phyloP scores from a whole-genome alignment of 768 basidiomycete genomes.

The Mycena rebaudengoi region DNA sequence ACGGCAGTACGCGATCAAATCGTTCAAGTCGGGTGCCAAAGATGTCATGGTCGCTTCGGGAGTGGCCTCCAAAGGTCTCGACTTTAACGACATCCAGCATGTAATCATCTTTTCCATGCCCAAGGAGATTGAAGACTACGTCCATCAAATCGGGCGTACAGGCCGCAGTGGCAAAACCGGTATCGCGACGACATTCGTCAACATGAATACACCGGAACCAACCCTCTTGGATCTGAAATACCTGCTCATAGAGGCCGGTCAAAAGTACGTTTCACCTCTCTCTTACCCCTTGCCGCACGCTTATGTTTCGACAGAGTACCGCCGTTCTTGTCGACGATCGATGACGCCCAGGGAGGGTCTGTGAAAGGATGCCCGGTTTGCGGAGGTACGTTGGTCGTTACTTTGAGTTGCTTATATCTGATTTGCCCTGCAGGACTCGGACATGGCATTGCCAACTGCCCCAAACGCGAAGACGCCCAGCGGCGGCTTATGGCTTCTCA shows the following conservation, averaged over 20 bases:
- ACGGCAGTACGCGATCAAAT: slow-evolving; percentile 97
- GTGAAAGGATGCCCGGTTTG: slow-evolving; percentile 94
- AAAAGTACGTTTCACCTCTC: slow-evolving; percentile 71
- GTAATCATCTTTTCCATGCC: slow-evolving; percentile 99
- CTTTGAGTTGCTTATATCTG: neutral
- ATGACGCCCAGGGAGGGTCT: slow-evolving; percentile 87
- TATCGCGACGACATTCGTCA: slow-evolving; percentile 98
- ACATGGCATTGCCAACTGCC: slow-evolving; percentile 93
- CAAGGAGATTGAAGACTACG: slow-evolving; percentile 99
- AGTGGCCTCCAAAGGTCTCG: slow-evolving; percentile 97
- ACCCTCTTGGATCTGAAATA: slow-evolving; percentile 97
- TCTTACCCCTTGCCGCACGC: neutral
- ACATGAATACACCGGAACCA: slow-evolving; percentile 97
- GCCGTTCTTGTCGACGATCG: slow-evolving; percentile 88
- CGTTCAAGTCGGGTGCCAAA: slow-evolving; percentile 96
- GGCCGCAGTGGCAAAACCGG: slow-evolving; percentile 98
- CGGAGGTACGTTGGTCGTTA: slow-evolving; percentile 67
- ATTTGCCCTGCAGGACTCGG: slow-evolving; percentile 74
- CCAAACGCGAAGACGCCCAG: slow-evolving; percentile 94
- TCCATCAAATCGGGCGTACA: slow-evolving; percentile 98
- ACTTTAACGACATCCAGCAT: slow-evolving; percentile 98
- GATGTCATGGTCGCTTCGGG: slow-evolving; percentile 99
- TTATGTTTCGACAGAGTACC: slow-evolving; percentile 72
- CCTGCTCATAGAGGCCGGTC: slow-evolving; percentile 94
- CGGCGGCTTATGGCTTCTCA: slow-evolving; percentile 91